These are phyloP conservation scores for Cadophora gregata DNA, from an alignment of 2,329 filamentous ascomycete species.

Conservation along the genomic window DNA sequence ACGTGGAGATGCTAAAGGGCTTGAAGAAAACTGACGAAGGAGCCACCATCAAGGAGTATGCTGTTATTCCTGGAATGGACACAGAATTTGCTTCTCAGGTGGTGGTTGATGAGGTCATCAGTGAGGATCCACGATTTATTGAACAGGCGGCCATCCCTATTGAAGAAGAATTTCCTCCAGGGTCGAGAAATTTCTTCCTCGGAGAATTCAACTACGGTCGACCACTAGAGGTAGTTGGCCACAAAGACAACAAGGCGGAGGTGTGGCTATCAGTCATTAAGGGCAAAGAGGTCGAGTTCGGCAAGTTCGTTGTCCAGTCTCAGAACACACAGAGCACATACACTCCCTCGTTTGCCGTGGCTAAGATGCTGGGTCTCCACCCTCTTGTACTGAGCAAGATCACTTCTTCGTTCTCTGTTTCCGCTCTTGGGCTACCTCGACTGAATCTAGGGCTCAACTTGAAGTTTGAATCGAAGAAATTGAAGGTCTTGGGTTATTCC, in stretches of 20 bases:
- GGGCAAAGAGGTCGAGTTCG: conserved; percentile 80
- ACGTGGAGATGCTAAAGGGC: conserved; percentile 93
- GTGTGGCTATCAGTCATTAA: conserved; percentile 77
- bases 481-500: conserved; percentile 95
- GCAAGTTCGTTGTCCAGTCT: conserved; percentile 71
- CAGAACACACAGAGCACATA: conserved; percentile 78
- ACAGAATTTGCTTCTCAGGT: conserved; percentile 90
- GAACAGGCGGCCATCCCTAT: conserved; percentile 88
- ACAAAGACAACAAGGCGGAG: conserved; percentile 76
- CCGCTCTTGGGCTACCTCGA: conserved; percentile 74
- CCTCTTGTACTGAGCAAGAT: conserved; percentile 92
- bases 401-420: conserved; percentile 90
- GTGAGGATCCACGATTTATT: conserved; percentile 91
- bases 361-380: conserved; percentile 80
- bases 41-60: conserved; percentile 92
- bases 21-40: conserved; percentile 89
- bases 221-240: conserved; percentile 80
- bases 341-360: conserved; percentile 86
- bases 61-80: conserved; percentile 81
- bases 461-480: conserved; percentile 94
- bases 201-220: conserved; percentile 93
- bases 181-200: conserved; percentile 87
- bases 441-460: conserved; percentile 93
- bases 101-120: conserved; percentile 87
- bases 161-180: conserved; percentile 87